A percentile compares a stretch with the other conserved stretches of the same genome.
Conservation (phyloP, 2,329 filamentous ascomycete species). For the Monosporascus sp. region DNA sequence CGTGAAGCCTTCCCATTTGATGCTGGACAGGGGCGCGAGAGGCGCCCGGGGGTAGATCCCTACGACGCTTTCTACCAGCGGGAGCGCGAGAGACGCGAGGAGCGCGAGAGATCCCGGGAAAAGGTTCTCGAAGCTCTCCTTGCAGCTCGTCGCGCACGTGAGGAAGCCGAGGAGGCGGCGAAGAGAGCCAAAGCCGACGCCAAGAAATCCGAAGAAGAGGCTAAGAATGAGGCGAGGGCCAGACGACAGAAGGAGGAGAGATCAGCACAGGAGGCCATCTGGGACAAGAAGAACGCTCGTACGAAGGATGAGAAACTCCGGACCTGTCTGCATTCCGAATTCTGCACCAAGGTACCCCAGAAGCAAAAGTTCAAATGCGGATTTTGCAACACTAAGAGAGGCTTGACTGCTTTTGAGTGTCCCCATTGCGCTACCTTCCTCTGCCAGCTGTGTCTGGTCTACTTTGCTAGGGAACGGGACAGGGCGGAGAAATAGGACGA, state of each 20-base stretch:
- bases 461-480: conserved; percentile 10
- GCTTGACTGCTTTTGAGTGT: conserved; percentile 18
- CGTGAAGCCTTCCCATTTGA: too few relatives aligned
- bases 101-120: background rate
- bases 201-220: conserved; percentile 7
- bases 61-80: background rate
- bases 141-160: background rate
- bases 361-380: conserved; percentile 19
- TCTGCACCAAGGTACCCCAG: conserved; percentile 14
- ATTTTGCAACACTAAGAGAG: conserved; percentile 13
- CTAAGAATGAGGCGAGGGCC: background rate
- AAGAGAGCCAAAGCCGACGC: conserved; percentile 4
- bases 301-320: conserved; percentile 12
- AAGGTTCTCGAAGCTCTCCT: background rate
- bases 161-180: conserved; percentile 1
- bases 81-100: background rate
- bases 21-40: too few relatives aligned
- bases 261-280: conserved; percentile 13
- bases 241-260: conserved; percentile 3
- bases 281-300: conserved; percentile 6
- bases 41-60: background rate
- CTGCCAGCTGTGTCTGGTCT: conserved; percentile 17
- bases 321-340: conserved; percentile 17
- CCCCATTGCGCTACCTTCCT: conserved; percentile 15
- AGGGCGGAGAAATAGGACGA: background rate